These are phyloP conservation scores for Fusarium sp. DNA, from an alignment of 2,329 filamentous ascomycete genomes.

Conservation along the genomic window DNA sequence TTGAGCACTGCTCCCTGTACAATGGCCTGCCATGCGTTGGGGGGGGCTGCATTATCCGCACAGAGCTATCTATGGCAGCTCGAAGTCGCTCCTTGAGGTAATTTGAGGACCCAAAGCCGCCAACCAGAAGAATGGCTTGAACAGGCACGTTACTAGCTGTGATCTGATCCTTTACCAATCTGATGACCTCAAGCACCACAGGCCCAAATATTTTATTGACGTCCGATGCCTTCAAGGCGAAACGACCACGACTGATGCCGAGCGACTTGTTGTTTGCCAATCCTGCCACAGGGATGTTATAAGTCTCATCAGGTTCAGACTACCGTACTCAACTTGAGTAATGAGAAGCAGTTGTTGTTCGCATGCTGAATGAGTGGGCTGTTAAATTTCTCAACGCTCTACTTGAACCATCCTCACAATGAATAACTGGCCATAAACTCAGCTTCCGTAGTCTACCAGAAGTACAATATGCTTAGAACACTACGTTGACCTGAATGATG, in stretches of 20 bases:
- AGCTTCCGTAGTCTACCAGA: neutral
- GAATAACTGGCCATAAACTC: neutral
- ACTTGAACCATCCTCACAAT: neutral
- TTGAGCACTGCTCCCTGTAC: constrained; percentile 61
- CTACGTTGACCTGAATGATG: neutral
- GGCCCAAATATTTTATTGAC: constrained; percentile 56
- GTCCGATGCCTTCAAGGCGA: constrained; percentile 50
- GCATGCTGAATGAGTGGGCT: neutral
- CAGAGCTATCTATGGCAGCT: constrained; percentile 45
- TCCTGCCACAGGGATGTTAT: constrained; percentile 52
- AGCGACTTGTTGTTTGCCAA: constrained; percentile 52
- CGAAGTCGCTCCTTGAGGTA: constrained; percentile 56
- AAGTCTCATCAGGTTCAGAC: constrained; percentile 45
- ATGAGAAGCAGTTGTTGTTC: neutral
- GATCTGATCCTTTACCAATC: constrained; percentile 56
- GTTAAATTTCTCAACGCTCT: neutral
- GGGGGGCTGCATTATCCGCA: constrained; percentile 57
- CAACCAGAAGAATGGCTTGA: constrained; percentile 56
- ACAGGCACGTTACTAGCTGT: constrained; percentile 49
- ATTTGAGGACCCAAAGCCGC: constrained; percentile 57
- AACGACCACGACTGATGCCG: constrained; percentile 51
- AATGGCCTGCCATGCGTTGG: constrained; percentile 59
- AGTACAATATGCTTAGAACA: neutral
- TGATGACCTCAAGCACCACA: constrained; percentile 54
- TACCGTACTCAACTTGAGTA: neutral